A percentile compares a stretch with the other conserved stretches of the same genome.
Conservation (phyloP, 352 stramenopile species). For the Hyaloperonospora arabidopsidis region DNA sequence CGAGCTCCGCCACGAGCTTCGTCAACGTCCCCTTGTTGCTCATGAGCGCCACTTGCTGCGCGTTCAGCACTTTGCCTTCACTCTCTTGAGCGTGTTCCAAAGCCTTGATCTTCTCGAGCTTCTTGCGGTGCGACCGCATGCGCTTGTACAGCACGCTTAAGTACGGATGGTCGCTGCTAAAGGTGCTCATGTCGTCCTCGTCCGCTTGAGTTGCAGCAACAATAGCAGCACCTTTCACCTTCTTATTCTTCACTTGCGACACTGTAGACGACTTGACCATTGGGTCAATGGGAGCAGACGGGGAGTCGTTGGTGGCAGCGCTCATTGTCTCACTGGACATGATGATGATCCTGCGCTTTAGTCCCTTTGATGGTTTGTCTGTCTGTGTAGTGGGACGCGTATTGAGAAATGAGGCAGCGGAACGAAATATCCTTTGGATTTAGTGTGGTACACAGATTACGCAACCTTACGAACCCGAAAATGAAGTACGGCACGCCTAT, state of each 20-base stretch:
- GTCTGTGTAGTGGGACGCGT: constrained; percentile 15
- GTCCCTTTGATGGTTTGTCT: too few relatives aligned
- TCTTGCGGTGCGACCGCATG: constrained; percentile 76
- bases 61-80: constrained; percentile 63
- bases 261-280: constrained; percentile 4
- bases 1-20: constrained; percentile 67
- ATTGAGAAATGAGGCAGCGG: constrained; percentile 19
- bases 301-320: constrained; percentile 9
- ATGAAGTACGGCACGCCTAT: too few relatives aligned
- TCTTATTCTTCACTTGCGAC: constrained; percentile 18
- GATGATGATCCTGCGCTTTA: not conserved
- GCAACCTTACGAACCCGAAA: constrained; percentile 17
- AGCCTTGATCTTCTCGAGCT: constrained; percentile 77
- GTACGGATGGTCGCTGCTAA: constrained; percentile 66
- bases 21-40: constrained; percentile 52
- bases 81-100: constrained; percentile 38
- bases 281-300: not conserved
- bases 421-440: not conserved
- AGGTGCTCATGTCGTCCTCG: constrained; percentile 31
- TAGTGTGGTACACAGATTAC: constrained; percentile 15
- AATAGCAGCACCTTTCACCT: constrained; percentile 16
- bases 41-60: constrained; percentile 72
- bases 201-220: constrained; percentile 20
- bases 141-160: constrained; percentile 78
- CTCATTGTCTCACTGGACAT: constrained; percentile 19